These are phyloP conservation scores for Tolypocladium ovalisporum DNA, from an alignment of 2,329 filamentous ascomycete genomes.

Conservation along the genomic window DNA sequence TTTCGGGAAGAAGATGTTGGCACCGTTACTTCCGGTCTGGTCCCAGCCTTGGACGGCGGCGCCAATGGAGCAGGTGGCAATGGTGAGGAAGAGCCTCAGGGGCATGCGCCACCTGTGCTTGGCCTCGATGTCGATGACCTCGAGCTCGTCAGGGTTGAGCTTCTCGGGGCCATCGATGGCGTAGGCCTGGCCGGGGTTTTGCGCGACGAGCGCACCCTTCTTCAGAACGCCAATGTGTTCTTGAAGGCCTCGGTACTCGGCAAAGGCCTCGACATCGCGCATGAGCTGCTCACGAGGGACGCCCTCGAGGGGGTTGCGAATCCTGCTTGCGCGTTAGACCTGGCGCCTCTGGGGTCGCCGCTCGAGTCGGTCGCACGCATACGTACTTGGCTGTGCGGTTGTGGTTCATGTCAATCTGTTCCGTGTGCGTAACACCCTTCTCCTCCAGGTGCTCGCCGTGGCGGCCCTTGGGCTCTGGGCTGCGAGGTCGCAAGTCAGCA, in stretches of 20 bases:
- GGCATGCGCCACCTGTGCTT: slow-evolving; percentile 58
- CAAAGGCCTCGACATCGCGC: slow-evolving; percentile 48
- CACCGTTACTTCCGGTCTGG: slow-evolving; percentile 50
- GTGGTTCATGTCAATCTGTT: slow-evolving; percentile 23
- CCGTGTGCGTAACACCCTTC: slow-evolving; percentile 12
- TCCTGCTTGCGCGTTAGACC: slow-evolving; percentile 16
- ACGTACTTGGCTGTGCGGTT: slow-evolving; percentile 34
- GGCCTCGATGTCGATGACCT: slow-evolving; percentile 46
- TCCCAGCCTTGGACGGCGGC: slow-evolving; percentile 60
- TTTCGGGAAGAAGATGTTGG: slow-evolving; percentile 48
- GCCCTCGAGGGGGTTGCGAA: slow-evolving; percentile 35
- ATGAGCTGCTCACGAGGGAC: slow-evolving; percentile 43
- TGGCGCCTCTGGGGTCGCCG: neutral
- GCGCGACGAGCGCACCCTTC: slow-evolving; percentile 44
- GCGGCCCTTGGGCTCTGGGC: slow-evolving; percentile 7
- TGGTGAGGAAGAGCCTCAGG: slow-evolving; percentile 51
- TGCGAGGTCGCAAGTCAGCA: slow-evolving; percentile 1
- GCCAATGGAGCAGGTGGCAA: slow-evolving; percentile 55
- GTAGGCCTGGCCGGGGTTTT: slow-evolving; percentile 45
- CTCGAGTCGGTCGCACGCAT: neutral
- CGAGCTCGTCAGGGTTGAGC: slow-evolving; percentile 45
- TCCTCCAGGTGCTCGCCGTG: slow-evolving; percentile 13
- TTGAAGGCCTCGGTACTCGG: slow-evolving; percentile 43
- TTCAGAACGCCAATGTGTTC: slow-evolving; percentile 47
- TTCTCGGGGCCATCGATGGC: slow-evolving; percentile 41